These are phyloP conservation scores for Aspergillus unguis DNA, from an alignment of 2,329 filamentous ascomycete genomes.

Conservation along the genomic window DNA sequence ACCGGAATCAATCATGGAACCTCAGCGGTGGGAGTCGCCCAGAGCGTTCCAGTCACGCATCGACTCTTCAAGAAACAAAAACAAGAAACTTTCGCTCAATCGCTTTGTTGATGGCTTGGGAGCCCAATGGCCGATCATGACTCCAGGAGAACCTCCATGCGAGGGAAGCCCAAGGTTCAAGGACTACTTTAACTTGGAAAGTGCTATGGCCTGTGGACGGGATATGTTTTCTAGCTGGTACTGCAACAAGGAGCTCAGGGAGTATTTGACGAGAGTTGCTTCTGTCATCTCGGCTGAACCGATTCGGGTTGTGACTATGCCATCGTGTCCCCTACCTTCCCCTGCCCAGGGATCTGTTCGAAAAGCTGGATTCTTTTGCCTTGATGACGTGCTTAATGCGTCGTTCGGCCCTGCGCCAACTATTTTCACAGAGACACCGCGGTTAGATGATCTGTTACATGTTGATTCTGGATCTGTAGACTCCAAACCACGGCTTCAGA, in stretches of 20 bases:
- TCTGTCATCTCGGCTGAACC: not conserved
- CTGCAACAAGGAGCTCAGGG: conserved; percentile 23
- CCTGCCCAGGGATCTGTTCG: not conserved
- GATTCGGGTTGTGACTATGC: conserved; percentile 7
- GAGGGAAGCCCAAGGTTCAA: conserved; percentile 13
- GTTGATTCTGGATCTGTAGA: not conserved
- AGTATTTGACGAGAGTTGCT: conserved; percentile 19
- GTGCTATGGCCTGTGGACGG: conserved; percentile 12
- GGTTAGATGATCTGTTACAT: not conserved
- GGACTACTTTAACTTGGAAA: conserved; percentile 16
- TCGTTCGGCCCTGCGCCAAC: not conserved
- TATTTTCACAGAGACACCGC: not conserved
- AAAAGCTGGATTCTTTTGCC: not conserved
- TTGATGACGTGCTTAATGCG: not conserved
- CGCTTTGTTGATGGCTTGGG: conserved; percentile 10
- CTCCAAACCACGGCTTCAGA: not conserved
- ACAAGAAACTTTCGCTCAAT: conserved; percentile 5
- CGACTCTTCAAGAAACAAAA: conserved; percentile 4
- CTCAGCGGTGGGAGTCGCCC: conserved; percentile 1
- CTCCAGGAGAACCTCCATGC: conserved; percentile 16
- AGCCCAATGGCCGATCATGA: conserved; percentile 17
- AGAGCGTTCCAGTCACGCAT: conserved; percentile 11
- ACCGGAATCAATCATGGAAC: conserved; percentile 12
- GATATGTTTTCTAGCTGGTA: conserved; percentile 23
- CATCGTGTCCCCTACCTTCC: not conserved